phyloP scores from a whole-genome alignment of 2,329 filamentous ascomycete genomes.

The Scedosporium aurantiacum region DNA sequence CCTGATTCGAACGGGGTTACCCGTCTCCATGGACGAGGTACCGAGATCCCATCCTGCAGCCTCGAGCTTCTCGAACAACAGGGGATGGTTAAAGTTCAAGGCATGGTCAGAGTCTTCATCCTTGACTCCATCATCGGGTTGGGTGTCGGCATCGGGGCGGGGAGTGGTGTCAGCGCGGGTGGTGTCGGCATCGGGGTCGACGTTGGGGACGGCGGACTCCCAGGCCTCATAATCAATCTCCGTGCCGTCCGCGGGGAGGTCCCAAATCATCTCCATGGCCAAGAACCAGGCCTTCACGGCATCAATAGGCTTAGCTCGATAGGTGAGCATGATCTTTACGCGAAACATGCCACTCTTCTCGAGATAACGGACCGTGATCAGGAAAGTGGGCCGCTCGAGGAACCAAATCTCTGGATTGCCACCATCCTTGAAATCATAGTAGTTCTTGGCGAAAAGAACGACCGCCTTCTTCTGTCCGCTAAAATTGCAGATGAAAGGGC shows the following conservation, averaged over 20 bases:
- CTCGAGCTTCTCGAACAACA: constrained; percentile 18
- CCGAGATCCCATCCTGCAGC: constrained; percentile 23
- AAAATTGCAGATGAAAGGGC: constrained; percentile 18
- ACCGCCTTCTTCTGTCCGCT: constrained; percentile 16
- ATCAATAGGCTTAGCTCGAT: constrained; percentile 17
- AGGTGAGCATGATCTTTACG: constrained; percentile 25
- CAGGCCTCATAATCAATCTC: not conserved
- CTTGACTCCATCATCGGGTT: not conserved
- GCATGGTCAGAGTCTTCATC: not conserved
- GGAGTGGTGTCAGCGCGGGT: no score
- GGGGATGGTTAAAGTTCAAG: constrained; percentile 7
- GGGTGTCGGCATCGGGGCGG: no score
- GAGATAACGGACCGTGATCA: constrained; percentile 4
- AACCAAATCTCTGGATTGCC: constrained; percentile 8
- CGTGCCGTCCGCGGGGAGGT: constrained; percentile 13
- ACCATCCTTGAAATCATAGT: constrained; percentile 23
- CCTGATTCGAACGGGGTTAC: constrained; percentile 21
- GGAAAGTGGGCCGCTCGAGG: constrained; percentile 9
- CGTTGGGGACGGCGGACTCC: no score
- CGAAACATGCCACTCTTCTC: constrained; percentile 10
- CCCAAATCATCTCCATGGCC: constrained; percentile 25
- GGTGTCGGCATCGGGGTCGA: no score
- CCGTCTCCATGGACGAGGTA: constrained; percentile 25
- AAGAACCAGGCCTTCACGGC: constrained; percentile 25
- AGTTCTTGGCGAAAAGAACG: constrained; percentile 31